phyloP scores from a whole-genome alignment of 2,329 filamentous ascomycete genomes.

The Didymella segeticola region DNA sequence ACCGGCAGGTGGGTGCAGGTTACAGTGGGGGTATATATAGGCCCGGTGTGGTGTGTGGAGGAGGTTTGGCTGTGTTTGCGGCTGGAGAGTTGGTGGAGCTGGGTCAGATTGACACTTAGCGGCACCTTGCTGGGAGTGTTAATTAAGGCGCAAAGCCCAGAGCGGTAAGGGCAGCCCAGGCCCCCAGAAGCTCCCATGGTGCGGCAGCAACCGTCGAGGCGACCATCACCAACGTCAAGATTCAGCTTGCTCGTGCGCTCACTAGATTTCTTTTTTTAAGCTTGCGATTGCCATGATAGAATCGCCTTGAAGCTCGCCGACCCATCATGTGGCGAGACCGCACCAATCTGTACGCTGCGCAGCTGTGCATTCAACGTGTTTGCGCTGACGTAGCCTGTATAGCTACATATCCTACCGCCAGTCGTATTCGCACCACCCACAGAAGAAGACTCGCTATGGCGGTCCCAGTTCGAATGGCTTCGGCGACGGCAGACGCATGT shows the following conservation, averaged over 20 bases:
- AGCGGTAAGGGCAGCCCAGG: conserved; percentile 20
- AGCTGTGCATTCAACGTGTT: conserved; percentile 20
- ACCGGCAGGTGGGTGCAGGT: conserved; percentile 17
- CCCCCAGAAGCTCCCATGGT: conserved; percentile 5
- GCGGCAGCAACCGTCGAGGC: conserved; percentile 16
- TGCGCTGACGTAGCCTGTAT: conserved; percentile 47
- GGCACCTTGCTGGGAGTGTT: conserved; percentile 24
- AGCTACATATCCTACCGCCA: conserved; percentile 99
- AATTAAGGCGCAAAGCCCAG: conserved; percentile 20
- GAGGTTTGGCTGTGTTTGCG: conserved; percentile 35
- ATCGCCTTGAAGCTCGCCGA: conserved; percentile 31
- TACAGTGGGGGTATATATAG: conserved; percentile 22
- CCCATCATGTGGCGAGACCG: conserved; percentile 93
- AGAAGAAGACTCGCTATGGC: conserved; percentile 75
- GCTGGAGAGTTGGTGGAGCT: conserved; percentile 35
- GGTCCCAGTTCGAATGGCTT: conserved; percentile 63
- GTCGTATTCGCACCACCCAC: conserved; percentile 94
- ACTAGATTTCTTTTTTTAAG: conserved; percentile 4
- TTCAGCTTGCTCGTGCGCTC: conserved; percentile 2
- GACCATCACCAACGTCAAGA: conserved; percentile 3
- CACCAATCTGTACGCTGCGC: conserved; percentile 83
- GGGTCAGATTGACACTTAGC: conserved; percentile 28
- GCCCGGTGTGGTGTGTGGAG: conserved; percentile 25
- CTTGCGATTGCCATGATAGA: conserved; percentile 40
- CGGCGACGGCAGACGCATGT: conserved; percentile 51